phyloP scores from a whole-genome alignment of 2,329 filamentous ascomycete genomes.

The Moelleriella libera region DNA sequence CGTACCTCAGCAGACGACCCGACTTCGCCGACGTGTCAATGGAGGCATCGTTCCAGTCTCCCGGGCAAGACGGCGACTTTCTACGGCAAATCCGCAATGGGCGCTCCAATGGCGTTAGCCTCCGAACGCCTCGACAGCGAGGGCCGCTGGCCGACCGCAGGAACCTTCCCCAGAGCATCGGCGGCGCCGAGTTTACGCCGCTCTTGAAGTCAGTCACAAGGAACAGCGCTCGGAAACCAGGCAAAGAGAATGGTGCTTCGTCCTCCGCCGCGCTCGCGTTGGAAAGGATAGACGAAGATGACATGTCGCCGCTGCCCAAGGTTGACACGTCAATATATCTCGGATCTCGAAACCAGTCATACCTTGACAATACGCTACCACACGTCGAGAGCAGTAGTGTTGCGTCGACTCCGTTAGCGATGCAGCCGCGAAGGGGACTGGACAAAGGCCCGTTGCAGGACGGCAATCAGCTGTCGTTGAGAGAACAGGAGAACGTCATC shows the following conservation, averaged over 20 bases:
- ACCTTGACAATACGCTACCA: slow-evolving; percentile 57
- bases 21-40: slow-evolving; percentile 70
- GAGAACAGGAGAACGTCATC: slow-evolving; percentile 91
- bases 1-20: slow-evolving; percentile 55
- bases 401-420: slow-evolving; percentile 68
- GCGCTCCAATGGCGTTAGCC: slow-evolving; percentile 36
- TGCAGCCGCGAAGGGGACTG: slow-evolving; percentile 48
- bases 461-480: slow-evolving; percentile 79
- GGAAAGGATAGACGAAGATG: slow-evolving; percentile 52
- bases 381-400: slow-evolving; percentile 66
- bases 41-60: slow-evolving; percentile 76
- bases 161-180: slow-evolving; percentile 53
- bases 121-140: slow-evolving; percentile 61
- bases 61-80: slow-evolving; percentile 54
- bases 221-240: slow-evolving; percentile 54
- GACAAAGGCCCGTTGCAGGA: slow-evolving; percentile 61
- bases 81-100: slow-evolving; percentile 61
- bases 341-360: slow-evolving; percentile 49
- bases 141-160: slow-evolving; percentile 57
- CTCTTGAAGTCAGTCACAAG: slow-evolving; percentile 68
- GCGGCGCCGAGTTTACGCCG: slow-evolving; percentile 79
- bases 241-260: slow-evolving; percentile 46
- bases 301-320: slow-evolving; percentile 60
- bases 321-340: slow-evolving; percentile 61
- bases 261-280: slow-evolving; percentile 55